These are phyloP conservation scores for Candida verbasci DNA, from an alignment of 805 yeast genomes.

Conservation along the genomic window DNA sequence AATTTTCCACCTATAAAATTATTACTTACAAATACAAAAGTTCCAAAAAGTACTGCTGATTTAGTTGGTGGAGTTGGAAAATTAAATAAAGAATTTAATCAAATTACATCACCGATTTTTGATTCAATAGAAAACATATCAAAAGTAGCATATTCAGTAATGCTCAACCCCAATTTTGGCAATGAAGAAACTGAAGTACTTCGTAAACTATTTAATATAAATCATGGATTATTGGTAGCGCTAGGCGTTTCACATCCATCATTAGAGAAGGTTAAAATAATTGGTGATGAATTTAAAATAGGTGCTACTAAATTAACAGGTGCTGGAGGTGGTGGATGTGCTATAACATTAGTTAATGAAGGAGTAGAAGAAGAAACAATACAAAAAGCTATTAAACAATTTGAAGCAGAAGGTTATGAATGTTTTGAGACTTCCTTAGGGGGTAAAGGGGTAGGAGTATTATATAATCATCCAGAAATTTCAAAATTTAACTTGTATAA, in stretches of 20 bases:
- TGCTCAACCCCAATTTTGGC: constrained; percentile 50
- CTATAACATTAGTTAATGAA: constrained; percentile 72
- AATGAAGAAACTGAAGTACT: constrained; percentile 35
- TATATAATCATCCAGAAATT: constrained; percentile 20
- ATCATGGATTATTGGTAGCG: constrained; percentile 82
- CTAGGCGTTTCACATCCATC: constrained; percentile 92
- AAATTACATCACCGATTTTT: constrained; percentile 52
- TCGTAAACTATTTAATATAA: constrained; percentile 64
- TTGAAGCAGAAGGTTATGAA: constrained; percentile 53
- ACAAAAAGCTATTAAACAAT: constrained; percentile 30
- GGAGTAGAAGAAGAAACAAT: constrained; percentile 31
- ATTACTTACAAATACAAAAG: constrained; percentile 75
- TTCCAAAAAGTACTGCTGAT: constrained; percentile 84
- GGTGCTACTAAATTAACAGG: constrained; percentile 96
- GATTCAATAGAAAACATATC: constrained; percentile 76
- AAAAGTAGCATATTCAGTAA: constrained; percentile 62
- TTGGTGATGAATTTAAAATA: constrained; percentile 57
- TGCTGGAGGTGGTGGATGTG: constrained; percentile 99
- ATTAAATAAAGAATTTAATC: constrained; percentile 49
- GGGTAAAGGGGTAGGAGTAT: constrained; percentile 79
- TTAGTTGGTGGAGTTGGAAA: constrained; percentile 74
- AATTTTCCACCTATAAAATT: constrained; percentile 71
- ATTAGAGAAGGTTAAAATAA: constrained; percentile 67
- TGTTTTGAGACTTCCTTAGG: constrained; percentile 80
- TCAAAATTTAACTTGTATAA: constrained; percentile 35